A percentile compares a stretch with the other conserved stretches of the same genome.
phyloP scores from a whole-genome alignment of 78 protist genomes.

The Dictyostelium brefeldianum region DNA sequence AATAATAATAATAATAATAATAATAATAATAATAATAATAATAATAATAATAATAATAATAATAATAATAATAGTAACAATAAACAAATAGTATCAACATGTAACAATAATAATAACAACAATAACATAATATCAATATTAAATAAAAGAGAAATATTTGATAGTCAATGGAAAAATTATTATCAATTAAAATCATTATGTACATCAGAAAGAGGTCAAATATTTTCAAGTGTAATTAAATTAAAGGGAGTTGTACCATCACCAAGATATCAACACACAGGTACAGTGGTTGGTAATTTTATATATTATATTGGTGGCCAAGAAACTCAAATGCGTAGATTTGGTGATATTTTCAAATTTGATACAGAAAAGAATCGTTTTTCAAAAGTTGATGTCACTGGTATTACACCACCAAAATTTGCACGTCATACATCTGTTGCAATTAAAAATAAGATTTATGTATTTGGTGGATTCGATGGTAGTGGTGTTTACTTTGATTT shows the following conservation, averaged over 20 bases:
- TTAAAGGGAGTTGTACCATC: conserved; percentile 33
- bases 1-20: conserved; percentile 6
- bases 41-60: background rate
- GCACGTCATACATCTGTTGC: conserved; percentile 75
- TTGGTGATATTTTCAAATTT: conserved; percentile 61
- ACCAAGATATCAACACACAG: conserved; percentile 76
- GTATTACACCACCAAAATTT: conserved; percentile 59
- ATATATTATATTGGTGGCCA: conserved; percentile 82
- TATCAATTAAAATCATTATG: background rate
- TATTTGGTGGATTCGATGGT: conserved; percentile 86
- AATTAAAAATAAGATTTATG: conserved; percentile 28
- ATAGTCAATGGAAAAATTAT: conserved; percentile 56
- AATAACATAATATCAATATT: background rate
- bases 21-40: background rate
- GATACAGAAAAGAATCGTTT: conserved; percentile 40
- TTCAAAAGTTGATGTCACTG: conserved; percentile 28
- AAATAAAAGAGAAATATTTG: background rate
- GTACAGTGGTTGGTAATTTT: conserved; percentile 55
- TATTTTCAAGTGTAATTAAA: conserved; percentile 8
- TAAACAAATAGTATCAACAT: too few relatives aligned
- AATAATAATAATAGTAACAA: too few relatives aligned
- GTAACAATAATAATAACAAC: too few relatives aligned
- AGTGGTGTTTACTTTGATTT: conserved; percentile 68
- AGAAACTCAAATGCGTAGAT: conserved; percentile 52
- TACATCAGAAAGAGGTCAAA: background rate